A percentile compares a stretch with the other conserved stretches of the same genome.
Evolutionary conservation across 2,329 filamentous ascomycete genomes (phyloP).

Genomic region (Penicillium expansum): DNA sequence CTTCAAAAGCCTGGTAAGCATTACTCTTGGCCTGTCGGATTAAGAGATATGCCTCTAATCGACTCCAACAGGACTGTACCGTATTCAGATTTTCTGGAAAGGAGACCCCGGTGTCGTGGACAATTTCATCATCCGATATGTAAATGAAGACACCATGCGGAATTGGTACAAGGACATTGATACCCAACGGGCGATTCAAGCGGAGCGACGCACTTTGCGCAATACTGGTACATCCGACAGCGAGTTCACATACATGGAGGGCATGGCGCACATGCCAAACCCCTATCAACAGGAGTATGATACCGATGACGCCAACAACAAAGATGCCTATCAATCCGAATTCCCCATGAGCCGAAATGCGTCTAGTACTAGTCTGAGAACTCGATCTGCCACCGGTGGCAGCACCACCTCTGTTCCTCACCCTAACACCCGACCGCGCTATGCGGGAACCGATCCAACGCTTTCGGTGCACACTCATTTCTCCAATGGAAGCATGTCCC

Average conservation of each 20-base stretch:
- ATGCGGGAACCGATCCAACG: conserved; percentile 62
- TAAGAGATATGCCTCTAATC: neutral
- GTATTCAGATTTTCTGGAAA: conserved; percentile 98
- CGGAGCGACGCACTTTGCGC: conserved; percentile 50
- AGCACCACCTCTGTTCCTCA: conserved; percentile 42
- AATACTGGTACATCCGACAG: conserved; percentile 59
- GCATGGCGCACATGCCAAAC: conserved; percentile 69
- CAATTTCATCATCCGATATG: conserved; percentile 92
- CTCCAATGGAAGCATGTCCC: conserved; percentile 54
- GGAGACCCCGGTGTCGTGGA: conserved; percentile 93
- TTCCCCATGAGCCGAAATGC: conserved; percentile 63
- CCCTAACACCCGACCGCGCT: conserved; percentile 59
- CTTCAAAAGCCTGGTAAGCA: conserved; percentile 77
- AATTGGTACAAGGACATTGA: conserved; percentile 86
- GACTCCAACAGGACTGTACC: conserved; percentile 69
- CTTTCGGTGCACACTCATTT: conserved; percentile 68
- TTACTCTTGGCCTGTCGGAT: conserved; percentile 12
- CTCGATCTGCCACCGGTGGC: conserved; percentile 70
- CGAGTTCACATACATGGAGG: conserved; percentile 77
- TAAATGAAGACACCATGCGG: conserved; percentile 86
- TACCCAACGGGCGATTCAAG: conserved; percentile 63
- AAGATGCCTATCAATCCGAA: conserved; percentile 44
- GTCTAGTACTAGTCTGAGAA: conserved; percentile 71
- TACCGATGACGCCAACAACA: conserved; percentile 47
- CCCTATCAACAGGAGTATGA: conserved; percentile 69